phyloP scores from a whole-genome alignment of 257 asterid genomes.

The Gentiana macrophylla region DNA sequence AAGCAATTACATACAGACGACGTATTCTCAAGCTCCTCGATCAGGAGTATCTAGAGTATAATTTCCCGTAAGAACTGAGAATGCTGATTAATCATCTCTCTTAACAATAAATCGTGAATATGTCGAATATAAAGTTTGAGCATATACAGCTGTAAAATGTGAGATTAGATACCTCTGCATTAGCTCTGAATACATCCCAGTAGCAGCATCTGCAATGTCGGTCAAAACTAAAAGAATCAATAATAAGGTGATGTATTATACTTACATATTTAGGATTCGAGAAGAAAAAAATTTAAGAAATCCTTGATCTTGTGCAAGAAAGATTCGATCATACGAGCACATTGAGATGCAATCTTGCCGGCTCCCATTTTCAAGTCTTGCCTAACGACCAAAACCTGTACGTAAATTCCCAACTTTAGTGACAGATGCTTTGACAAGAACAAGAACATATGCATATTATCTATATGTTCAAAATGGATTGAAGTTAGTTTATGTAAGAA shows the following conservation, averaged over 20 bases:
- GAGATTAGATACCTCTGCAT: conserved; percentile 51
- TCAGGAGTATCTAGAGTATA: too few species aligned
- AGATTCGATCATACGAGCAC: conserved; percentile 73
- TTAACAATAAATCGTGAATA: too few species aligned
- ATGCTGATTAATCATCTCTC: too few species aligned
- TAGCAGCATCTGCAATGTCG: conserved; percentile 78
- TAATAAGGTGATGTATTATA: conserved; percentile 3
- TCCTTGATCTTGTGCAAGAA: conserved; percentile 3
- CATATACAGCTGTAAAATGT: too few species aligned
- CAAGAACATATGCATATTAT: not conserved
- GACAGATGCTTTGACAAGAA: not conserved
- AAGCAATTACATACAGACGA: too few species aligned
- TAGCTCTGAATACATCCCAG: conserved; percentile 85
- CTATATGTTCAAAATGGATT: too few species aligned
- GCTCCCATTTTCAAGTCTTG: conserved; percentile 94
- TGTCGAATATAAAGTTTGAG: too few species aligned
- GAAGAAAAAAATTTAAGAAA: conserved; percentile 2
- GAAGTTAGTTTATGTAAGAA: too few species aligned
- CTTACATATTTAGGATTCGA: not conserved
- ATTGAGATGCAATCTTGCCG: conserved; percentile 94
- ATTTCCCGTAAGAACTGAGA: too few species aligned
- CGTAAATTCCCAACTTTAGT: conserved; percentile 8
- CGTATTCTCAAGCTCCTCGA: too few species aligned
- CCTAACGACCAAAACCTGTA: conserved; percentile 89
- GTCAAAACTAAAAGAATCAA: conserved; percentile 9